Base-by-base conservation (phyloP, 257 asterid species). In the Solanum microdontum region DNA sequence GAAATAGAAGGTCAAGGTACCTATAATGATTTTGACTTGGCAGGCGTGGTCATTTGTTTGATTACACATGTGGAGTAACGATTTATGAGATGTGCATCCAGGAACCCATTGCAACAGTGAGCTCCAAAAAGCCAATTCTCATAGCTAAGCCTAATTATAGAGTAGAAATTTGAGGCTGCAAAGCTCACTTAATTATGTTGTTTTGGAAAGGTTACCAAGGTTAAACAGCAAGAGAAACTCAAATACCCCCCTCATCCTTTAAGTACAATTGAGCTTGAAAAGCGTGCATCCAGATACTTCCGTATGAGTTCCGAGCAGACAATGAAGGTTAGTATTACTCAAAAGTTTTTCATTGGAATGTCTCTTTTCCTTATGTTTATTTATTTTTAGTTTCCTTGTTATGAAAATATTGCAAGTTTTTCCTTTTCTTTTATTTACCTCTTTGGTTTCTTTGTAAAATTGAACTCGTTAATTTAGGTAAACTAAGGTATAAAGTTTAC, bases 41-140 rank as follows among this genome's bases (percentile, higher is more conserved):
- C 98, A 97, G 99, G 98, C 97, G 99, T 11, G 98, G 98, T 28
- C 96, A 96, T 95, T 90, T 97, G 93, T 97, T 97, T 93, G 99
- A 97, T 89, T 90, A 95, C 92, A 91, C 99, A 77, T 94, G 98
- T 95, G 99, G 98, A 30, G 90, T 93, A 51, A 88, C 93, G 86
- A 74, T 96, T 79, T 97, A 95, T 87, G 99, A 97, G 92, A 93
- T 97, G 99, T 97, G 99, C 86, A 90, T 94, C 77, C 91, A 90
- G 73, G 98, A 95, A 90, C 95, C 98, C 89, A 93, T 86, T 88
- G 99, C 98, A 86, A 97, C 98, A 40, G 99, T 97, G 93, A 94
- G 99, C 89, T 73, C 84, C 58, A 37, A 84, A 87, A 84, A 82
- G 60, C 73, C 84, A 26, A 43, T 69, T 48, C 39, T 76, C 83